These are phyloP conservation scores for Magnaporthales sp. DNA, from an alignment of 2,329 filamentous ascomycete genomes.

Conservation along the genomic window DNA sequence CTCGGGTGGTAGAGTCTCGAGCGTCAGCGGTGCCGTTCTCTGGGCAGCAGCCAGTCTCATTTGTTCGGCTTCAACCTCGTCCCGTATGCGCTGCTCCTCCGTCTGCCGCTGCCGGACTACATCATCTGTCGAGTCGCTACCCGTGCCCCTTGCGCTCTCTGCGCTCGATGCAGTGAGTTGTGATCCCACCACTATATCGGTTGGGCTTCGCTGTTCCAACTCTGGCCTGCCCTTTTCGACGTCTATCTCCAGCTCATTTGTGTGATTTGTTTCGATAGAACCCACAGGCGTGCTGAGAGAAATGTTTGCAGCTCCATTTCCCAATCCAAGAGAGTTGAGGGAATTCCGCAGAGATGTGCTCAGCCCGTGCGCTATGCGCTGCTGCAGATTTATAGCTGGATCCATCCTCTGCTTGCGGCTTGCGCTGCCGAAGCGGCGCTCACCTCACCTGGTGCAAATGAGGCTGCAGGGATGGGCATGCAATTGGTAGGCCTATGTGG, in stretches of 20 bases:
- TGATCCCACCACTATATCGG: neutral
- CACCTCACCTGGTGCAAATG: neutral
- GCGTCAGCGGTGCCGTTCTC: slow-evolving; percentile 2
- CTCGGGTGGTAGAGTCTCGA: slow-evolving; percentile 31
- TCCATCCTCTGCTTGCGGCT: slow-evolving; percentile 2
- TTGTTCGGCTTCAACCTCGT: neutral
- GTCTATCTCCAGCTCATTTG: neutral
- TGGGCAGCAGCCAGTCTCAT: neutral
- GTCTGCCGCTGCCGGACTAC: neutral
- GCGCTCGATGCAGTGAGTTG: neutral
- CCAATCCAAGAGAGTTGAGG: slow-evolving; percentile 7
- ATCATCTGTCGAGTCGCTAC: neutral
- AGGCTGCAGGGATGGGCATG: neutral
- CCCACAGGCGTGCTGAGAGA: neutral
- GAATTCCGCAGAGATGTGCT: slow-evolving; percentile 8
- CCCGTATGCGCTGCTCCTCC: neutral
- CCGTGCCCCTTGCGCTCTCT: neutral
- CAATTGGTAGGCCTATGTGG: neutral
- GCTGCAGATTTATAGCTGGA: slow-evolving; percentile 4
- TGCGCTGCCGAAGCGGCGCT: neutral
- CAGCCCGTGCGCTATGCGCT: slow-evolving; percentile 6
- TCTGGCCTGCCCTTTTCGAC: neutral
- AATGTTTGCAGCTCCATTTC: neutral
- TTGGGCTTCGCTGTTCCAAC: neutral
- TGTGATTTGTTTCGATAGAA: neutral